These are phyloP conservation scores for Dactylonectria macrodidyma DNA, from an alignment of 2,329 filamentous ascomycete species.

Conservation along the genomic window DNA sequence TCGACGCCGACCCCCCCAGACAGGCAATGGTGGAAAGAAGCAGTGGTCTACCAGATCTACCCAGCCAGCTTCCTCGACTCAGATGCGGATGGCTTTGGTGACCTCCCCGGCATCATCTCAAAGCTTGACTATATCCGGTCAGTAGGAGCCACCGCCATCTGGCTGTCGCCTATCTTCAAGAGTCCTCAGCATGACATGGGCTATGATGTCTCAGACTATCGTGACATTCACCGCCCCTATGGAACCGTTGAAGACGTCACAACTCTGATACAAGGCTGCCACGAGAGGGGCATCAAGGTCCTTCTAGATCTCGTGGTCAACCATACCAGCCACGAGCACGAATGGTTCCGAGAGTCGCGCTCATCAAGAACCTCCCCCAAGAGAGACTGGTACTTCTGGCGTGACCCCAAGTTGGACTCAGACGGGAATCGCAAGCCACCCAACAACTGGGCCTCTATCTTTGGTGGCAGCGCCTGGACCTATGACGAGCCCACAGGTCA, in stretches of 20 bases:
- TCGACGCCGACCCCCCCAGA: conserved; percentile 14
- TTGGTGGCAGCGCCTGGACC: conserved; percentile 69
- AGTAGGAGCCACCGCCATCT: conserved; percentile 39
- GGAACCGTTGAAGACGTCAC: conserved; percentile 78
- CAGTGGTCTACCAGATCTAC: conserved; percentile 55
- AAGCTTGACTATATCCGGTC: conserved; percentile 49
- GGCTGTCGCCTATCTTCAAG: conserved; percentile 49
- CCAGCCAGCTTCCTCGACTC: conserved; percentile 45
- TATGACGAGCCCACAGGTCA: conserved; percentile 77
- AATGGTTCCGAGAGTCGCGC: conserved; percentile 71
- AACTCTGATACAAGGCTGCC: conserved; percentile 70
- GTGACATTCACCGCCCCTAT: conserved; percentile 61
- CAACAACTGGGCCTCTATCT: conserved; percentile 61
- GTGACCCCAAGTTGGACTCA: conserved; percentile 56
- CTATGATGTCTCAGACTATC: conserved; percentile 76
- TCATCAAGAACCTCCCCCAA: conserved; percentile 64
- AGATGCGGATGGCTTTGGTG: conserved; percentile 42
- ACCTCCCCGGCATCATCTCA: conserved; percentile 43
- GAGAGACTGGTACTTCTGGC: conserved; percentile 71
- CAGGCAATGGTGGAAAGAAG: conserved; percentile 42
- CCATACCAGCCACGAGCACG: conserved; percentile 57
- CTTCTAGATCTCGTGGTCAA: conserved; percentile 51
- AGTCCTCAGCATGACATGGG: conserved; percentile 73
- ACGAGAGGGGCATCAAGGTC: conserved; percentile 54
- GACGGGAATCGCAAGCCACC: conserved; percentile 56